A percentile compares a stretch with the other conserved stretches of the same genome.
Conservation (phyloP, 2,329 filamentous ascomycete genomes). For the Kalaharituber pfeilii region DNA sequence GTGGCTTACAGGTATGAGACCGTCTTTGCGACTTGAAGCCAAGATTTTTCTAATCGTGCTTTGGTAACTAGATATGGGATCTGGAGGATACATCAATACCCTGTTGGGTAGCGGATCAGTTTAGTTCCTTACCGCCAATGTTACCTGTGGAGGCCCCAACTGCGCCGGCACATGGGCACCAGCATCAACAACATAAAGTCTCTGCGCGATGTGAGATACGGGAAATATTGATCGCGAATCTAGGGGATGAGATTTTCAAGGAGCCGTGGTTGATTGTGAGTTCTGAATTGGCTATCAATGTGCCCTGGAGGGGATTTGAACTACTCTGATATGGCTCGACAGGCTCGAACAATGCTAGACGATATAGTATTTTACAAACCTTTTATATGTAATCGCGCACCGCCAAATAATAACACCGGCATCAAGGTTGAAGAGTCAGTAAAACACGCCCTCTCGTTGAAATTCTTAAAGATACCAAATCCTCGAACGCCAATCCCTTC, state of each 20-base stretch:
- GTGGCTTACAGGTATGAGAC: constrained; percentile 51
- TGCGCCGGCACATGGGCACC: constrained; percentile 2
- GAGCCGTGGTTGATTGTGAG: constrained; percentile 68
- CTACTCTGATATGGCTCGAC: neutral
- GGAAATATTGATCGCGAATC: constrained; percentile 67
- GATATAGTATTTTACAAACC: constrained; percentile 81
- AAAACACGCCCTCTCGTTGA: constrained; percentile 25
- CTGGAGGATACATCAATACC: constrained; percentile 49
- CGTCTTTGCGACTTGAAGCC: neutral
- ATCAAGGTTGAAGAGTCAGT: neutral
- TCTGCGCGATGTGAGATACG: constrained; percentile 54
- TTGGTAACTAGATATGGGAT: neutral
- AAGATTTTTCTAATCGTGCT: neutral
- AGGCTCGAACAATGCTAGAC: constrained; percentile 62
- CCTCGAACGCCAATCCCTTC: constrained; percentile 44
- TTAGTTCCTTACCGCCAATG: constrained; percentile 60
- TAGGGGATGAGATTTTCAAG: constrained; percentile 55
- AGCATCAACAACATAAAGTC: constrained; percentile 33
- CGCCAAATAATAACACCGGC: constrained; percentile 22
- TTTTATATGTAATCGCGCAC: constrained; percentile 34
- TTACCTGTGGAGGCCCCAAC: constrained; percentile 53
- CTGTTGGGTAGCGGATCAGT: constrained; percentile 55
- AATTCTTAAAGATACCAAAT: constrained; percentile 60
- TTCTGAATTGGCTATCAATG: constrained; percentile 4
- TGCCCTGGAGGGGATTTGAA: constrained; percentile 6